Conservation (phyloP, 139 green algal species). For the Deuterostichococcus epilithicus region DNA sequence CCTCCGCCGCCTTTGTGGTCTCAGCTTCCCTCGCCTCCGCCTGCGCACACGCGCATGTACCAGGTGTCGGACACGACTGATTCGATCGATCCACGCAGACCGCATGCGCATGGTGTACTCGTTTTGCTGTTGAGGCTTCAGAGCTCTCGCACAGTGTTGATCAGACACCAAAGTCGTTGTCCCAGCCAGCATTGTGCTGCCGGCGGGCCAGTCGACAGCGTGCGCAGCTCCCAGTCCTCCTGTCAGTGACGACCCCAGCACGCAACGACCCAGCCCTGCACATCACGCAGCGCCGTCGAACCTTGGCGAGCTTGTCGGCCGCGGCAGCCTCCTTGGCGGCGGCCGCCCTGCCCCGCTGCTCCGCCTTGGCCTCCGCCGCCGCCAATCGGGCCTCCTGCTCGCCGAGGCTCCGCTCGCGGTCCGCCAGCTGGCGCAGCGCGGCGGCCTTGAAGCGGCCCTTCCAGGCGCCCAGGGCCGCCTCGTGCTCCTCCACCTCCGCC, state of each 20-base stretch:
- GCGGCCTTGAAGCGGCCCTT: slow-evolving; percentile 43
- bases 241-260: too few species aligned
- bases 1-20: slow-evolving; percentile 2
- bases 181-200: too few species aligned
- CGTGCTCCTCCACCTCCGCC: slow-evolving; percentile 32
- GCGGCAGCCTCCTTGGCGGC: slow-evolving; percentile 6
- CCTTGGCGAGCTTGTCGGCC: not conserved
- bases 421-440: slow-evolving; percentile 36
- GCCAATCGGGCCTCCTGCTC: slow-evolving; percentile 41
- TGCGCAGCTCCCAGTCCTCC: too few species aligned
- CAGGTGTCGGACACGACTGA: too few species aligned
- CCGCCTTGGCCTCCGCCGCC: slow-evolving; percentile 19
- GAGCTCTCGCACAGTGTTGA: too few species aligned
- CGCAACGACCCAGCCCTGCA: too few species aligned
- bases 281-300: not conserved
- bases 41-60: too few species aligned
- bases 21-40: not conserved
- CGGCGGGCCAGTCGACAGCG: too few species aligned
- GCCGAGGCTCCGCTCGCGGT: slow-evolving; percentile 31
- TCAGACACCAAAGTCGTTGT: too few species aligned
- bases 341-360: slow-evolving; percentile 5
- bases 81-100: too few species aligned
- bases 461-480: slow-evolving; percentile 43
- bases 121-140: too few species aligned
- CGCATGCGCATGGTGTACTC: too few species aligned